phyloP scores from a whole-genome alignment of 306 rosid genomes.

The Amphicarpaea edgeworthii region DNA sequence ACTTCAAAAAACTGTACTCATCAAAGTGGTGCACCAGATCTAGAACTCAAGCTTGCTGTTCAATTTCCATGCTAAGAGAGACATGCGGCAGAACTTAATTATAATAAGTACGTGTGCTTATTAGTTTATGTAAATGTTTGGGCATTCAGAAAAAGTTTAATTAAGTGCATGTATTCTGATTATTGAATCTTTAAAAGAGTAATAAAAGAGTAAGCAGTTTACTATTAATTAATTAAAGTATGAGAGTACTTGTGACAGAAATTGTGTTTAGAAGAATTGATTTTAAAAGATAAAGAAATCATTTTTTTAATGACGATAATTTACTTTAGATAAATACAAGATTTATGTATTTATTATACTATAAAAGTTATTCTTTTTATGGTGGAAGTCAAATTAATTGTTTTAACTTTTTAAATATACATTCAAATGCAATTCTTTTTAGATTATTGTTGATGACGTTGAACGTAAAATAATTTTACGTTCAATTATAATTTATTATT shows the following conservation, averaged over 20 bases:
- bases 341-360: too few relatives aligned
- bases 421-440: too few relatives aligned
- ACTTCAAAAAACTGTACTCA: neutral
- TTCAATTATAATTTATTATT: too few relatives aligned
- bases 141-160: neutral
- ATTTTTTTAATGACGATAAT: too few relatives aligned
- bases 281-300: too few relatives aligned
- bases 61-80: neutral
- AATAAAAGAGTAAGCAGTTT: neutral
- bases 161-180: neutral
- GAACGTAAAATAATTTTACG: too few relatives aligned
- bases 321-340: too few relatives aligned
- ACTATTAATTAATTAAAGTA: neutral
- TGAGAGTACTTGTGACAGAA: neutral
- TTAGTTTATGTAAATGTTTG: neutral
- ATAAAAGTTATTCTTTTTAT: too few relatives aligned
- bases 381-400: too few relatives aligned
- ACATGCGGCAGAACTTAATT: neutral
- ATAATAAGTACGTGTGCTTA: neutral
- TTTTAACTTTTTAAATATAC: too few relatives aligned
- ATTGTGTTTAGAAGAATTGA: neutral
- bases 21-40: neutral
- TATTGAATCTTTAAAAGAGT: neutral
- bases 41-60: neutral
- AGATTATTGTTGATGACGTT: too few relatives aligned